Base-by-base conservation (phyloP, 1,139 yeast species). In the Geotrichum europaeum region DNA sequence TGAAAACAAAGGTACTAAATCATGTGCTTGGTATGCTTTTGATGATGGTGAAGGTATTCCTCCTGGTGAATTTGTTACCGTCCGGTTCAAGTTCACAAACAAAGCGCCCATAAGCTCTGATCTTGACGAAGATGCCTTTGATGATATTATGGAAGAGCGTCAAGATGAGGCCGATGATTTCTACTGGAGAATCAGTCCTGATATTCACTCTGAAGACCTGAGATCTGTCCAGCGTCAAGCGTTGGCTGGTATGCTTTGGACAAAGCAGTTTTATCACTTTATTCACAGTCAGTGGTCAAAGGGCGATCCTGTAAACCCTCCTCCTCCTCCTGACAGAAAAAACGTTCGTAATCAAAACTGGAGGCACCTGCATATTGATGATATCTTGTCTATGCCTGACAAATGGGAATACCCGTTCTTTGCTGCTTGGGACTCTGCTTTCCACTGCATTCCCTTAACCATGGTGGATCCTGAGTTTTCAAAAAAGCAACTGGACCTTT, bases 361-460 rank as follows among this genome's bases (percentile, higher is more conserved):
- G 98, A 85, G 84, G 67, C 96, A 92, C 73, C 78, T 92, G 73
- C 90, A 90, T 74, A 87, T 89, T 69, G 95, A 91, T 72, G 97
- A 92, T 73, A 83, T 92, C 59, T 79, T 92, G 67, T 89, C 96
- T 0, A 81, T 92, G 78, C 98, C 98, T 2, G 98, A 92, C 72
- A 92, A 90, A 73, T 92, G 97, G 92, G 98, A 92, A 74, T 92
- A 92, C 73, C 97, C 97, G 3, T 92, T 92, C 73, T 92, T 92
- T 73, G 97, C 97, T 12, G 95, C 97, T 5, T 92, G 98, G 98
- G 98, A 92, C 73, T 87, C 96, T 2, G 96, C 97, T 0, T 92
- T 92, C 83, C 98, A 92, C 74, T 89, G 97, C 71, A 84, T 92
- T 68, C 97, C 98, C 2, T 78, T 92, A 66, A 95, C 97, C 4